phyloP scores from a whole-genome alignment of 2,329 filamentous ascomycete species.

The Apiospora rasikravindrae region DNA sequence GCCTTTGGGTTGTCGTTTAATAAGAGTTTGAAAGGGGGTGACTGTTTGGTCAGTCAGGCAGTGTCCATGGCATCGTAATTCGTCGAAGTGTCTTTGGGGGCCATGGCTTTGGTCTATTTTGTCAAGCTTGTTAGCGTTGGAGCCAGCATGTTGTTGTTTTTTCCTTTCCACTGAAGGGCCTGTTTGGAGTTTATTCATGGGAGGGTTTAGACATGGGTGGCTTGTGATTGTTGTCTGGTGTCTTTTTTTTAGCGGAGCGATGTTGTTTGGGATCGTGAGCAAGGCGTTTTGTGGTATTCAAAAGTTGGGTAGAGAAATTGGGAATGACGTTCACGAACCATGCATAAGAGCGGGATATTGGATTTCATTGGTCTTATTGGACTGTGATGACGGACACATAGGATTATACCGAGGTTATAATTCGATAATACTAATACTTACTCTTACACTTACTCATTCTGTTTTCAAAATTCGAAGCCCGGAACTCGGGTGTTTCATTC shows the following conservation, averaged over 20 bases:
- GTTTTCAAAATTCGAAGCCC: background rate
- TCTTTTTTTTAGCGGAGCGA: slow-evolving; percentile 9
- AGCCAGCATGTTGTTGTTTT: background rate
- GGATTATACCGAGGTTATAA: background rate
- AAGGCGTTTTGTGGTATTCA: background rate
- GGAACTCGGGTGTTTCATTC: background rate
- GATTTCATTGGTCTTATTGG: background rate
- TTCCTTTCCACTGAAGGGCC: background rate
- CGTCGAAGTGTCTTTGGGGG: background rate
- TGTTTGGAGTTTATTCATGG: background rate
- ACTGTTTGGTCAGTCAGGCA: background rate
- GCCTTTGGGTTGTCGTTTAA: background rate
- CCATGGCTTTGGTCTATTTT: background rate
- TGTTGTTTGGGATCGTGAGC: background rate
- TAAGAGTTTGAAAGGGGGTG: background rate
- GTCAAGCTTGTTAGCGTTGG: background rate
- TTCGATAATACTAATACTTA: slow-evolving; percentile 11
- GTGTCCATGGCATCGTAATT: background rate
- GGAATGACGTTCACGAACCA: slow-evolving; percentile 9
- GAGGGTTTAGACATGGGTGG: background rate
- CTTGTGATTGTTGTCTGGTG: background rate
- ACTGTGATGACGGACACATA: background rate
- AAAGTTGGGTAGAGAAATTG: slow-evolving; percentile 1
- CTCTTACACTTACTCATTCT: background rate
- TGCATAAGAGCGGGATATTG: background rate